Percentiles rank a stretch among this genome's conserved stretches.
Evolutionary conservation across 2,329 filamentous ascomycete species (phyloP).

Genomic region (Penicillium sclerotigenum): DNA sequence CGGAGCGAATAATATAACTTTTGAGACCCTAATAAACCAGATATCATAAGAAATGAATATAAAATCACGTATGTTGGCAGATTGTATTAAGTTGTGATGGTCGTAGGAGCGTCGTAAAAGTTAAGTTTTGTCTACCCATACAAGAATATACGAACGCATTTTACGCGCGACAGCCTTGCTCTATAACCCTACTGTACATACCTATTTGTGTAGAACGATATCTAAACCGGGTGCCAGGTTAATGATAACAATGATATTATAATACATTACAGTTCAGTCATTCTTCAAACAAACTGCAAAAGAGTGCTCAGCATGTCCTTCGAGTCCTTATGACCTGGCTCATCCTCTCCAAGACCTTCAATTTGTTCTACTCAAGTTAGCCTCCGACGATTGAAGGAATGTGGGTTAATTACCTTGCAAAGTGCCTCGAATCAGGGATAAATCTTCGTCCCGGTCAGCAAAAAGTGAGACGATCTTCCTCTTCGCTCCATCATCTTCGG

Average conservation of each 20-base stretch:
- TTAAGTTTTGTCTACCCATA: not conserved
- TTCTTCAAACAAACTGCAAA: conserved; percentile 37
- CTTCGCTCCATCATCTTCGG: conserved; percentile 77
- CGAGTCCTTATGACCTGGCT: conserved; percentile 52
- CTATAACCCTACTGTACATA: too few relatives aligned
- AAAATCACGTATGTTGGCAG: too few relatives aligned
- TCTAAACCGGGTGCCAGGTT: too few relatives aligned
- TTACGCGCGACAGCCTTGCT: not conserved
- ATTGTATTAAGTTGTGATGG: too few relatives aligned
- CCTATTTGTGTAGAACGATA: too few relatives aligned
- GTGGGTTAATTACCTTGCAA: conserved; percentile 55
- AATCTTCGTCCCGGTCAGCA: conserved; percentile 63
- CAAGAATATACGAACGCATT: not conserved
- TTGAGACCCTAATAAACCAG: not conserved
- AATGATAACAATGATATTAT: not conserved
- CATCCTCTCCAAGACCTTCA: conserved; percentile 54
- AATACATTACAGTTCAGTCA: not conserved
- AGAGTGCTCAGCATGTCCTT: conserved; percentile 67
- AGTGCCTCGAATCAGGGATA: conserved; percentile 63
- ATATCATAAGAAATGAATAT: not conserved
- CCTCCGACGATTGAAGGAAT: not conserved
- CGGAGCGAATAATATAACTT: not conserved
- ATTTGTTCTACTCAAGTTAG: conserved; percentile 54
- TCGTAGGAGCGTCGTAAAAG: not conserved
- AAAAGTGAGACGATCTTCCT: conserved; percentile 62